phyloP scores from a whole-genome alignment of 148 eudicot species.

The Fallopia convolvulus region DNA sequence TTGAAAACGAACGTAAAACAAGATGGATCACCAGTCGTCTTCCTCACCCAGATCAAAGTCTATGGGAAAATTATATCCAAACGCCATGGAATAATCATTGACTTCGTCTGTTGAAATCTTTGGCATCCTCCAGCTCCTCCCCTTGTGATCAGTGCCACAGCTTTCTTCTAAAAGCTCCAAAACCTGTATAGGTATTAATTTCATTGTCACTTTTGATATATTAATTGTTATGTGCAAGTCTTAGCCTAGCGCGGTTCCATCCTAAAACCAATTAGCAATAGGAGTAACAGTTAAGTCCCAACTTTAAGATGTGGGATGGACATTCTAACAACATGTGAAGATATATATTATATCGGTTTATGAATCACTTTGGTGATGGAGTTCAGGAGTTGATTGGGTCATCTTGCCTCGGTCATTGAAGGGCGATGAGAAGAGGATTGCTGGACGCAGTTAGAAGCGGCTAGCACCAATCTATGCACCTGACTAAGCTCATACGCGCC shows the following conservation, averaged over 20 bases:
- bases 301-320: no score
- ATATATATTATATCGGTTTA: no score
- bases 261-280: no score
- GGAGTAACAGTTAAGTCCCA: no score
- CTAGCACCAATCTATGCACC: conserved; percentile 48
- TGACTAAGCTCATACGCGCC: conserved; percentile 47
- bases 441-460: conserved; percentile 75
- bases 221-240: neutral
- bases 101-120: conserved; percentile 34
- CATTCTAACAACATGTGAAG: no score
- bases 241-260: no score
- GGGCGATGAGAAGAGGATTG: conserved; percentile 74
- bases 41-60: conserved; percentile 44
- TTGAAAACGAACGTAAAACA: neutral
- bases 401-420: conserved; percentile 64
- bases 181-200: neutral
- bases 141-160: conserved; percentile 30
- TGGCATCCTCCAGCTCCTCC: conserved; percentile 41
- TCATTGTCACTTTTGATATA: neutral
- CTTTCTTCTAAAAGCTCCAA: conserved; percentile 47
- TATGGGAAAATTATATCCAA: conserved; percentile 60
- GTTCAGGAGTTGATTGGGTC: neutral
- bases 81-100: conserved; percentile 79
- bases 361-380: neutral
- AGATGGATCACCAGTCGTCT: neutral